Conservation (phyloP, 306 rosid genomes). For the Elaeagnus macrophylla region DNA sequence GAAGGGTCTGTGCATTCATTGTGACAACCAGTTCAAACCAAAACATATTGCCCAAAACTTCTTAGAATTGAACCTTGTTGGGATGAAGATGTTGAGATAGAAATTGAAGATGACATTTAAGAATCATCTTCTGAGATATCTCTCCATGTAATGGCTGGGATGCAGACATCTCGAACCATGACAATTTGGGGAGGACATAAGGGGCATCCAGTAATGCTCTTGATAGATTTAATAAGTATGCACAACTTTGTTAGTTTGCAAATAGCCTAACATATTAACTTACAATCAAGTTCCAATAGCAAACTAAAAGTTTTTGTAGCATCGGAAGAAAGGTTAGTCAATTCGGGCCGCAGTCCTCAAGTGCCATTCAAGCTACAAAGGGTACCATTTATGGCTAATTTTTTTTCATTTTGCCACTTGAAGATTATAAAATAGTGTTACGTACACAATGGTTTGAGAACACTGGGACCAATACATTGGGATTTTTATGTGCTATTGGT, state of each 20-base stretch:
- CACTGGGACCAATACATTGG: neutral
- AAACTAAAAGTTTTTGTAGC: slow-evolving; percentile 1
- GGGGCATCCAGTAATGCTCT: neutral
- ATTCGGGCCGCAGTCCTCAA: neutral
- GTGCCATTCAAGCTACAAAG: neutral
- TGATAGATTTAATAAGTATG: neutral
- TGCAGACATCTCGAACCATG: neutral
- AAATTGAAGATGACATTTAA: neutral
- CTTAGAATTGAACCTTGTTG: neutral
- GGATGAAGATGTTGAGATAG: neutral
- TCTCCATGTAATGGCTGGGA: neutral
- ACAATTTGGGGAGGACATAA: neutral
- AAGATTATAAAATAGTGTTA: neutral
- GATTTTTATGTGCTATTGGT: neutral
- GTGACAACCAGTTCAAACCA: neutral
- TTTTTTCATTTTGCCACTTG: neutral
- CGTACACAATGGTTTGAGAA: neutral
- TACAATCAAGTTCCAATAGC: neutral
- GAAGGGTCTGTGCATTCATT: slow-evolving; percentile 3
- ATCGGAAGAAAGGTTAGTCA: neutral
- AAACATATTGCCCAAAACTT: neutral
- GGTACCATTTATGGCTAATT: neutral
- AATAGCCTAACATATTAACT: neutral
- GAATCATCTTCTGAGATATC: neutral
- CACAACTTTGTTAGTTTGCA: neutral